Conservation (phyloP, 169 alveolate genomes). For the Plasmodium gonderi region DNA sequence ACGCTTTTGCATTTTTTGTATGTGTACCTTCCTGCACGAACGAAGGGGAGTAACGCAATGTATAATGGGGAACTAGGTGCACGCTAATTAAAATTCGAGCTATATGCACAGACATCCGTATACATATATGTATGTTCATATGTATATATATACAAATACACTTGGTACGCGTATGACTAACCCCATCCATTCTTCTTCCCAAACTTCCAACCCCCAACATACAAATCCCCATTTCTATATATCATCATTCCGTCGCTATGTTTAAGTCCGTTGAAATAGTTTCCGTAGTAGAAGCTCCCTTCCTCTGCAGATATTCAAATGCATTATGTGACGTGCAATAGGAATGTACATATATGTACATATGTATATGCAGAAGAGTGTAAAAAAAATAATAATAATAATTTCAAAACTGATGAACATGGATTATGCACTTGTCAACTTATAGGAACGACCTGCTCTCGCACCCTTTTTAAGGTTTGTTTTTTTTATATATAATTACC, state of each 20-base stretch:
- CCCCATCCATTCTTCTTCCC: slow-evolving; percentile 67
- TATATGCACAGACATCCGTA: not conserved
- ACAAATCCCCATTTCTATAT: slow-evolving; percentile 52
- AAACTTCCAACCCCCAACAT: slow-evolving; percentile 48
- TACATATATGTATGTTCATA: not conserved
- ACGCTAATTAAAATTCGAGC: no score
- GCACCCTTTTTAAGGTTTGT: no score
- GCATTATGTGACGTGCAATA: not conserved
- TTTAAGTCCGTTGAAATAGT: slow-evolving; percentile 45
- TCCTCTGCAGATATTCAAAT: not conserved
- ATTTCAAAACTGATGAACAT: not conserved
- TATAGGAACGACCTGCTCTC: not conserved
- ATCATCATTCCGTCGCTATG: slow-evolving; percentile 61
- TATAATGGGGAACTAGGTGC: not conserved
- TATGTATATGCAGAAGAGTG: not conserved
- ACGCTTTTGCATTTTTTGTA: slow-evolving; percentile 56
- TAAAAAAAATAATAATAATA: no score
- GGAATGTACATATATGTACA: not conserved
- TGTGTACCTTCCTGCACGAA: slow-evolving; percentile 34
- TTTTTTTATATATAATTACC: not conserved
- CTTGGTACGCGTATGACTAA: not conserved
- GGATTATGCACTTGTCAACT: not conserved
- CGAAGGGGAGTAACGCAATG: not conserved
- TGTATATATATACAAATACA: not conserved
- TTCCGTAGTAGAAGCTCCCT: slow-evolving; percentile 39